A percentile compares a stretch with the other conserved stretches of the same genome.
These are phyloP conservation scores for Neofusicoccum parvum DNA, from an alignment of 2,329 filamentous ascomycete species.

Conservation along the genomic window DNA sequence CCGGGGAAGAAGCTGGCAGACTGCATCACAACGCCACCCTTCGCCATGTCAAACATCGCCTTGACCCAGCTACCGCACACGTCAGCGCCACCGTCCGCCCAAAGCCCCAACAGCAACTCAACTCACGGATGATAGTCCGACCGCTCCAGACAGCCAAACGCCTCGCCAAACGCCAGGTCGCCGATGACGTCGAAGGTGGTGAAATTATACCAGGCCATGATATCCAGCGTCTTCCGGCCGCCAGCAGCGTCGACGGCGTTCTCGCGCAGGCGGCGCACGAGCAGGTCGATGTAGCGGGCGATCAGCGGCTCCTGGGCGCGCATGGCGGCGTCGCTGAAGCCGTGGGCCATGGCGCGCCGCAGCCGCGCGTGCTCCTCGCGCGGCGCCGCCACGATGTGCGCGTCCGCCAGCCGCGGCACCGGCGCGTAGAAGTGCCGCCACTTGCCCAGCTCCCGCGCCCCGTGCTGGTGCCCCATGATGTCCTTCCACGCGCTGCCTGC, in stretches of 20 bases:
- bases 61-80: too few species aligned
- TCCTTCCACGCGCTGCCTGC: conserved; percentile 43
- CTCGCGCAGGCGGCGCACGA: too few species aligned
- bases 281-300: too few species aligned
- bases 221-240: too few species aligned
- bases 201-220: background rate
- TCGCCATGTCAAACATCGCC: conserved; percentile 9
- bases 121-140: too few species aligned
- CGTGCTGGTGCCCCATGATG: conserved; percentile 36
- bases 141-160: too few species aligned
- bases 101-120: too few species aligned
- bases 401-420: conserved; percentile 34
- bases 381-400: conserved; percentile 49
- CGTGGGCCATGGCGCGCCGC: too few species aligned
- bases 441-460: conserved; percentile 25
- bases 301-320: conserved; percentile 22
- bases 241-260: too few species aligned
- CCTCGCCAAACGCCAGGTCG: conserved; percentile 23
- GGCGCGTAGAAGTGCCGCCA: conserved; percentile 34
- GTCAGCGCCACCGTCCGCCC: too few species aligned
- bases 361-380: too few species aligned
- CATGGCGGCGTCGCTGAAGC: conserved; percentile 54
- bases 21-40: conserved; percentile 12
- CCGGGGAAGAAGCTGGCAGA: conserved; percentile 38
- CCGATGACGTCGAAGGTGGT: conserved; percentile 30